phyloP scores from a whole-genome alignment of 169 alveolate species.

The Cystoisospora suis region DNA sequence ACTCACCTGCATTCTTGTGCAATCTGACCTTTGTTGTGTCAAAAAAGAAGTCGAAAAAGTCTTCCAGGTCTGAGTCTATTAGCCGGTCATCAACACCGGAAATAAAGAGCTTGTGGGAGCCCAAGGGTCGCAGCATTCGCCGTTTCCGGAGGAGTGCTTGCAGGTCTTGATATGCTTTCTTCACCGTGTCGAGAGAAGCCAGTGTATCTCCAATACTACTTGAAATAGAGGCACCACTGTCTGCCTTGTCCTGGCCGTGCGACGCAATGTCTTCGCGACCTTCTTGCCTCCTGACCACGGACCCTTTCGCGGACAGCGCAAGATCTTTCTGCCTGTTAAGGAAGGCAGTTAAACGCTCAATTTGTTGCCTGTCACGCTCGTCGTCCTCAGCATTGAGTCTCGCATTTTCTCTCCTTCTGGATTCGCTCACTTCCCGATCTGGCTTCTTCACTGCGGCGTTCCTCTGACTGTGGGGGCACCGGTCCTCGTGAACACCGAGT shows the following conservation, averaged over 20 bases:
- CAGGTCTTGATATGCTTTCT: slow-evolving; percentile 37
- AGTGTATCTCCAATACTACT: background rate
- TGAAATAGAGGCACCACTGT: background rate
- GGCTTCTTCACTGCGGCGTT: slow-evolving; percentile 26
- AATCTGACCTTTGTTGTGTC: background rate
- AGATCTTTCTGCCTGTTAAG: background rate
- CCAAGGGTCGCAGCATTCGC: slow-evolving; percentile 54
- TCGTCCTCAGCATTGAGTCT: slow-evolving; percentile 22
- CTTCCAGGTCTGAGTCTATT: slow-evolving; percentile 54
- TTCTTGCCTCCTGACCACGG: too few species aligned
- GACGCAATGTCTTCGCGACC: background rate
- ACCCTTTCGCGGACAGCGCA: background rate
- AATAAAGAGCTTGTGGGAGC: slow-evolving; percentile 42
- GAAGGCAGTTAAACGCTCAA: background rate
- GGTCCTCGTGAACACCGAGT: background rate
- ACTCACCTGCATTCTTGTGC: slow-evolving; percentile 43
- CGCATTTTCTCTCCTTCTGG: background rate
- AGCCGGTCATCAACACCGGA: slow-evolving; percentile 50
- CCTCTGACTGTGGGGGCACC: slow-evolving; percentile 26
- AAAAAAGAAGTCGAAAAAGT: slow-evolving; percentile 41
- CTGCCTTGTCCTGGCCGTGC: background rate
- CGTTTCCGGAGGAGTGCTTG: slow-evolving; percentile 39
- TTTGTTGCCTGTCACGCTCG: background rate
- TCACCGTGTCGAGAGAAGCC: background rate
- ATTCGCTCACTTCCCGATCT: background rate